Base-by-base conservation (phyloP, 441 rosid species). In the Macaranga tanarius region DNA sequence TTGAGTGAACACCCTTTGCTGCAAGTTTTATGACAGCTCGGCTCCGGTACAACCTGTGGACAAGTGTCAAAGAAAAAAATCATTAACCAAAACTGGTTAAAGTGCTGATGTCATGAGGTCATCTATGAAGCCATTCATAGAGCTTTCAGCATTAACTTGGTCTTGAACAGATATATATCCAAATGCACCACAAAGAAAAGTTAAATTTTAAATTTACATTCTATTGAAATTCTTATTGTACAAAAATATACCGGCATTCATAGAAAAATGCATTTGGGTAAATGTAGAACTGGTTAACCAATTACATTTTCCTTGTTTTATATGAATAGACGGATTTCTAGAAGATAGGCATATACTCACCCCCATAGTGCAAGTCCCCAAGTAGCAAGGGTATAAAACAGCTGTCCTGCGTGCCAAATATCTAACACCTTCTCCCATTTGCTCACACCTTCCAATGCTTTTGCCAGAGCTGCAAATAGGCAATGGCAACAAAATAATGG, bases 371-470 rank as follows among this genome's bases (percentile, higher is more conserved):
- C 90, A 34, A 95, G 92, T 69, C 97, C 99, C 97, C 96, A 92
- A 7, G 97, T 89, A 61, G 96, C 85, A 23, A 95, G 77, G 7
- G 93, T 71, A 70, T 92, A 92, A 77, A 95, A 89, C 86, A 90
- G 73, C 76, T 80, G 86, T 50, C 97, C 97, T 22, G 92, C 97
- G 74, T 90, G 92, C 97, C 99, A 95, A 77, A 92, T 86, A 79
- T 76, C 81, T 34, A 95, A 76, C 47, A 86, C 76, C 77, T 79
- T 89, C 82, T 90, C 97, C 78, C 89, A 74, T 74, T 87, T 95
- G 88, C 91, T 86, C 73, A 84, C 72, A 40, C 89, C 82, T 66
- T 77, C 84, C 66, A 92, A 78, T 76, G 92, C 95, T 83, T 89
- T 86, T 17, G 84, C 76, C 42, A 90, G 66, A 82, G 81, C 97